These are phyloP conservation scores for Clitopilus hobsonii DNA, from an alignment of 768 basidiomycete genomes.

Conservation along the genomic window DNA sequence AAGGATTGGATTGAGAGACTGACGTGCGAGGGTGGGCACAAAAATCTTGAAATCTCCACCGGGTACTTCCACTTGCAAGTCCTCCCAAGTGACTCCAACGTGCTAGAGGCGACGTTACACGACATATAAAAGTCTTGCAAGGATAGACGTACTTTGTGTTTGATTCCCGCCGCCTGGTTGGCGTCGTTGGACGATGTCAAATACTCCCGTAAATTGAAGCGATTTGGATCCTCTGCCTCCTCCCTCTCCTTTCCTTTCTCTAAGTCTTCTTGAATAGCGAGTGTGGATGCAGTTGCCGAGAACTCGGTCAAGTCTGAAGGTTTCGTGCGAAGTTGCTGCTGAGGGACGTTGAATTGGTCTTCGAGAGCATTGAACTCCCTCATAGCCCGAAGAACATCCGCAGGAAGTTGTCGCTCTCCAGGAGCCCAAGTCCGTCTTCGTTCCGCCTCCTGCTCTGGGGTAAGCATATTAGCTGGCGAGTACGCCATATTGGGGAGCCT, in stretches of 20 bases:
- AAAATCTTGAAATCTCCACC: conserved; percentile 63
- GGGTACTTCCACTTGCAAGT: conserved; percentile 56
- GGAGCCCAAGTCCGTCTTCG: neutral
- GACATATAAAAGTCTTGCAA: neutral
- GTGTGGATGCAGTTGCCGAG: conserved; percentile 1
- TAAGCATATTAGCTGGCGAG: conserved; percentile 24
- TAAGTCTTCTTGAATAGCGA: conserved; percentile 35
- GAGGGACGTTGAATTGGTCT: conserved; percentile 32
- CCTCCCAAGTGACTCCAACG: conserved; percentile 72
- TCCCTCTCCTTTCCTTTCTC: conserved; percentile 31
- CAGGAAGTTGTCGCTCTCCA: conserved; percentile 21
- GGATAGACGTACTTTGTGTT: conserved; percentile 44
- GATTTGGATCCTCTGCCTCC: conserved; percentile 20
- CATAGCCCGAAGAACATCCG: conserved; percentile 49
- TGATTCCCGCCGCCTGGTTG: conserved; percentile 59
- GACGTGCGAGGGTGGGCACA: conserved; percentile 57
- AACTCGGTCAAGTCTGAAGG: conserved; percentile 15
- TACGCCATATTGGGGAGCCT: conserved; percentile 18
- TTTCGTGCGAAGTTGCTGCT: conserved; percentile 17
- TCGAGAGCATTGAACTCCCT: conserved; percentile 52
- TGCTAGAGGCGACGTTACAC: conserved; percentile 31
- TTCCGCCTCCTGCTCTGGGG: conserved; percentile 23
- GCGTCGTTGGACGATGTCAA: conserved; percentile 64
- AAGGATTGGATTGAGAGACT: conserved; percentile 18
- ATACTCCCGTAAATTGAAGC: conserved; percentile 66